Evolutionary conservation across 495 filamentous ascomycete species (phyloP).

Genomic region (Daldinia decipiens): DNA sequence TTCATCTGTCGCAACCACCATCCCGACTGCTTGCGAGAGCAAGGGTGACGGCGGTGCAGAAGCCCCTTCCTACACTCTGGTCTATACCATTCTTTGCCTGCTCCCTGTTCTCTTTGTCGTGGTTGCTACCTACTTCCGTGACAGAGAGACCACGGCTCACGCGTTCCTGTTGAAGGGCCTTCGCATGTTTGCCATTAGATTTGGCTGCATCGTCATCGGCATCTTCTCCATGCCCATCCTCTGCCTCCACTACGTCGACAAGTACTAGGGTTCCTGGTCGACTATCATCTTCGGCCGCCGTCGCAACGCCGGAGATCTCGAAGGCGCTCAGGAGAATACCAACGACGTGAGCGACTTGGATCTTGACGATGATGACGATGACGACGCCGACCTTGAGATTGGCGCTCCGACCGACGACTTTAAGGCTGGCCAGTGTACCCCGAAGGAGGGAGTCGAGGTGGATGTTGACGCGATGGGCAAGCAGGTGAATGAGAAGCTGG

Average conservation of each 20-base stretch:
- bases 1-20: too few species aligned
- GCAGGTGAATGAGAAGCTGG: neutral
- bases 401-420: neutral
- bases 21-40: too few species aligned
- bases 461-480: neutral
- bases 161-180: neutral
- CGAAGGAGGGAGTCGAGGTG: neutral
- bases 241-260: constrained; percentile 32
- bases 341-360: neutral
- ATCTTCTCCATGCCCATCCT: constrained; percentile 20
- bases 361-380: neutral
- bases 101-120: constrained; percentile 3
- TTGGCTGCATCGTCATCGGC: constrained; percentile 17
- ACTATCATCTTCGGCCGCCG: neutral
- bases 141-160: constrained; percentile 6
- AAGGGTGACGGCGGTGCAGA: neutral
- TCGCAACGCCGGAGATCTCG: neutral
- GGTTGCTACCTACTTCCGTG: neutral
- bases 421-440: neutral
- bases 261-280: constrained; percentile 36
- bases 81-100: constrained; percentile 10
- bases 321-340: neutral
- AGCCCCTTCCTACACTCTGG: neutral
- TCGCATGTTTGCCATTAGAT: constrained; percentile 14
- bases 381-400: too few species aligned